Evolutionary conservation across 305 asterid genomes (phyloP).

Genomic region (Fraxinus floribunda): DNA sequence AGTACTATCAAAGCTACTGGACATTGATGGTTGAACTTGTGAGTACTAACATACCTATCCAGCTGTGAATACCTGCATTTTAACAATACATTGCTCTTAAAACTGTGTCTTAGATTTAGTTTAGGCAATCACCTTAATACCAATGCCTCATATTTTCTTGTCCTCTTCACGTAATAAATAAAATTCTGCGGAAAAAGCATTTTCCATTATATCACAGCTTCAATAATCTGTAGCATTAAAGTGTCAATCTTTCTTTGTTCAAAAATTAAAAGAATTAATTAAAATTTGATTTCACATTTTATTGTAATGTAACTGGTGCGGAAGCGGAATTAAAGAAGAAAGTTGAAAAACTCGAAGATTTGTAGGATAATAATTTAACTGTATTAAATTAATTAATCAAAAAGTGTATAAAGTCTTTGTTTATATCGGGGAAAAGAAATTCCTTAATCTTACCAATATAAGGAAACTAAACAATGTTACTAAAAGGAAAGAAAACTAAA

Average conservation of each 20-base stretch:
- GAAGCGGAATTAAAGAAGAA: not conserved
- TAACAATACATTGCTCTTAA: not conserved
- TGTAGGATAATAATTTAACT: not conserved
- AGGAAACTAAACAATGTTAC: not conserved
- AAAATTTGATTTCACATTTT: not conserved
- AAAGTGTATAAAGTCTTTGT: not conserved
- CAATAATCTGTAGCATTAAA: not conserved
- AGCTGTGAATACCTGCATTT: not conserved
- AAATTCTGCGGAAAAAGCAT: not conserved
- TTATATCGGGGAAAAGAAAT: not conserved
- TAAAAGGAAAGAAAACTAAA: not conserved
- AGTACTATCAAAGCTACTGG: not conserved
- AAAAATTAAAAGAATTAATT: not conserved
- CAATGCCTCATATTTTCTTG: not conserved
- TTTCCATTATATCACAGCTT: not conserved
- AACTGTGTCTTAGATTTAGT: not conserved
- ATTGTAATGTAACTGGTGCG: not conserved
- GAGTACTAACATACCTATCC: not conserved
- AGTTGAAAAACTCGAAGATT: not conserved
- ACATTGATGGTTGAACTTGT: not conserved
- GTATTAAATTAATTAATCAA: no score
- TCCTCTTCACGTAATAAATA: not conserved
- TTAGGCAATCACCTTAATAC: not conserved
- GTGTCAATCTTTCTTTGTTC: not conserved
- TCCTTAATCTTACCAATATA: not conserved